Percentiles rank a stretch among this genome's conserved stretches.
phyloP scores from a whole-genome alignment of 129 eudicot species.

The Sambucus nigra region DNA sequence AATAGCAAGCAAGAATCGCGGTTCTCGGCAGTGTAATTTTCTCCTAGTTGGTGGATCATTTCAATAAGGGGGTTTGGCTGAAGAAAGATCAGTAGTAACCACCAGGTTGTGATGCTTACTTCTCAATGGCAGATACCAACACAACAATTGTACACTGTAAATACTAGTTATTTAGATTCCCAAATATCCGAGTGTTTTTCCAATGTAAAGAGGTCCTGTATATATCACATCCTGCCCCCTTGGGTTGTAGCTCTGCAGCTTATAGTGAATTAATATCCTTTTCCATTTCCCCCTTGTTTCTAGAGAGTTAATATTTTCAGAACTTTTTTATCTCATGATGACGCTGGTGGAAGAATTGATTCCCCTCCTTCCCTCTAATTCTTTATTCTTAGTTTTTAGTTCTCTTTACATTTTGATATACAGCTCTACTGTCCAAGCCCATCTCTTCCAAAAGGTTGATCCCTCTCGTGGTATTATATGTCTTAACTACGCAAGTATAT shows the following conservation, averaged over 20 bases:
- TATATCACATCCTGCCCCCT: constrained; percentile 2
- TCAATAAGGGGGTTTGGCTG: constrained; percentile 1
- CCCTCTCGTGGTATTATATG: no score
- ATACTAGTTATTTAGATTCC: constrained; percentile 7
- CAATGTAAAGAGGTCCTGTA: constrained; percentile 12
- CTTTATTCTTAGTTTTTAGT: neutral
- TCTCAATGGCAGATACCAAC: neutral
- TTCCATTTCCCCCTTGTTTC: neutral
- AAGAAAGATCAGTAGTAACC: neutral
- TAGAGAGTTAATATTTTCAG: no score
- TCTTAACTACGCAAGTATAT: no score
- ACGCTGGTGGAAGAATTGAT: no score
- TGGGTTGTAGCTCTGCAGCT: constrained; percentile 2
- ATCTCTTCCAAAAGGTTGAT: no score
- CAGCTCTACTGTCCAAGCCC: no score
- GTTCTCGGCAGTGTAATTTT: neutral
- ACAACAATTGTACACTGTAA: constrained; percentile 10
- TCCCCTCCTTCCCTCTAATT: neutral
- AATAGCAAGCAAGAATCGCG: neutral
- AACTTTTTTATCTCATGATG: neutral
- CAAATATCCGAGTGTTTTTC: neutral
- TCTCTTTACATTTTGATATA: no score
- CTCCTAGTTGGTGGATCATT: neutral
- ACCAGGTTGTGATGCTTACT: constrained; percentile 1
- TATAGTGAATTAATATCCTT: neutral